phyloP scores from a whole-genome alignment of 768 basidiomycete genomes.

The Chalciporus sphaerocephalus region DNA sequence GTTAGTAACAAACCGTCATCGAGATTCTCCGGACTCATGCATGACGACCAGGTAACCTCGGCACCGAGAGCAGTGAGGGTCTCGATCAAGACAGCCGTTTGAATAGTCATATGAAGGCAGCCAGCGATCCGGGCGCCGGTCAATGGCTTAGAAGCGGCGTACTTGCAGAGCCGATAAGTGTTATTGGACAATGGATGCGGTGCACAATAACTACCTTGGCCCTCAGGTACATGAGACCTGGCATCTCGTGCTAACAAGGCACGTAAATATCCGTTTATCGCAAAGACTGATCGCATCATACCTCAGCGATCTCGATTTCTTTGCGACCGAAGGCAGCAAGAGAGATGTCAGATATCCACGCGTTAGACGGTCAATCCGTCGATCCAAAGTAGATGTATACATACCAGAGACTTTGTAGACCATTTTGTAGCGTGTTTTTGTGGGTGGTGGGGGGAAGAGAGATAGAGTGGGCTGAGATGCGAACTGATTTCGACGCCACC shows the following conservation, averaged over 20 bases:
- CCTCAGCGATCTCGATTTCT: constrained; percentile 99
- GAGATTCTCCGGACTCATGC: constrained; percentile 49
- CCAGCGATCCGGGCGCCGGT: constrained; percentile 95
- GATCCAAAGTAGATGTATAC: constrained; percentile 2
- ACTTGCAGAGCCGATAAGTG: constrained; percentile 41
- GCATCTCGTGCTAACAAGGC: constrained; percentile 76
- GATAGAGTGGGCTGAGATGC: constrained; percentile 15
- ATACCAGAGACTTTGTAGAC: constrained; percentile 88
- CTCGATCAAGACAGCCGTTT: constrained; percentile 98
- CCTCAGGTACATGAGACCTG: constrained; percentile 91
- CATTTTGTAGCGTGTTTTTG: constrained; percentile 41
- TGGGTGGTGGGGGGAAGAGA: constrained; percentile 25
- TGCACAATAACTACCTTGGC: constrained; percentile 55
- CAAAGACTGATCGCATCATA: constrained; percentile 33
- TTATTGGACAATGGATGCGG: constrained; percentile 3
- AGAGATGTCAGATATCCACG: constrained; percentile 63
- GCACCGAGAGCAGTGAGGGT: constrained; percentile 94
- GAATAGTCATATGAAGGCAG: constrained; percentile 99
- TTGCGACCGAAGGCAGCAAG: constrained; percentile 99
- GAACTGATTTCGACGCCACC: constrained; percentile 20
- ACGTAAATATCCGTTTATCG: constrained; percentile 11
- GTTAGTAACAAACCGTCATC: not conserved
- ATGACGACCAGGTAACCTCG: constrained; percentile 98
- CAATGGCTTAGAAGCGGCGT: constrained; percentile 77
- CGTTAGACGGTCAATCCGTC: not conserved